These are phyloP conservation scores for Pseudomonodictys pantanalensis DNA, from an alignment of 495 filamentous ascomycete genomes.

Conservation along the genomic window DNA sequence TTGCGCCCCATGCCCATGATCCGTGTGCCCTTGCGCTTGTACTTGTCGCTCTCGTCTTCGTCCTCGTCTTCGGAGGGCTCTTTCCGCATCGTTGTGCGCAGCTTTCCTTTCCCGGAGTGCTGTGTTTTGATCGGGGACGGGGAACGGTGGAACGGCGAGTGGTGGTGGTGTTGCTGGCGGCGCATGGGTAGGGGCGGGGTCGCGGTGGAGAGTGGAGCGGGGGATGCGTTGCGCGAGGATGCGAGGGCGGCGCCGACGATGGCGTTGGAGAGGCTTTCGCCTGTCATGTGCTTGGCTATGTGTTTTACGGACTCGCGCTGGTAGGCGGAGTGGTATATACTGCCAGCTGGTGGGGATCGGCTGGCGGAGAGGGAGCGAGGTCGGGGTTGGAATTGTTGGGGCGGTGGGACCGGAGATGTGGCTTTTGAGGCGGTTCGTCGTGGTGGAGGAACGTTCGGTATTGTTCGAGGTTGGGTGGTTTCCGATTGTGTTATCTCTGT, in stretches of 20 bases:
- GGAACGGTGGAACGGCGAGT: conserved; percentile 48
- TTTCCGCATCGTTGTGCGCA: conserved; percentile 72
- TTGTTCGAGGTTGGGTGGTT: conserved; percentile 1
- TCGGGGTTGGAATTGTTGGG: conserved; percentile 16
- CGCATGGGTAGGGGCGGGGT: conserved; percentile 25
- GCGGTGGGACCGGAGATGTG: conserved; percentile 13
- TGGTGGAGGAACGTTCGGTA: background rate
- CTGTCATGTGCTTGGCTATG: conserved; percentile 43
- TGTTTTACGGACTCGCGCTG: conserved; percentile 35
- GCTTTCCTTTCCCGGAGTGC: conserved; percentile 37
- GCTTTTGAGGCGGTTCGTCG: background rate
- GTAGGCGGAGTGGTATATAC: conserved; percentile 29
- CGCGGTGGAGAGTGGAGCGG: conserved; percentile 39
- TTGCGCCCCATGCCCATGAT: conserved; percentile 52
- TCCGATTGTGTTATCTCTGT: background rate
- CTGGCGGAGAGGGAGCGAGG: background rate
- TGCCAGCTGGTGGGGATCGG: conserved; percentile 3
- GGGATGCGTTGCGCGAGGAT: conserved; percentile 61
- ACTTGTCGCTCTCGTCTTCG: conserved; percentile 57
- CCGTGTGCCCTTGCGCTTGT: conserved; percentile 43
- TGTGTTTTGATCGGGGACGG: conserved; percentile 52
- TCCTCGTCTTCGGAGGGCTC: conserved; percentile 49
- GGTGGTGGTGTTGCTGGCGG: conserved; percentile 49
- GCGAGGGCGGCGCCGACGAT: conserved; percentile 85
- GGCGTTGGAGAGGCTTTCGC: conserved; percentile 63